Evolutionary conservation across 2,329 filamentous ascomycete genomes (phyloP).

Genomic region (Colletotrichum eleusines): DNA sequence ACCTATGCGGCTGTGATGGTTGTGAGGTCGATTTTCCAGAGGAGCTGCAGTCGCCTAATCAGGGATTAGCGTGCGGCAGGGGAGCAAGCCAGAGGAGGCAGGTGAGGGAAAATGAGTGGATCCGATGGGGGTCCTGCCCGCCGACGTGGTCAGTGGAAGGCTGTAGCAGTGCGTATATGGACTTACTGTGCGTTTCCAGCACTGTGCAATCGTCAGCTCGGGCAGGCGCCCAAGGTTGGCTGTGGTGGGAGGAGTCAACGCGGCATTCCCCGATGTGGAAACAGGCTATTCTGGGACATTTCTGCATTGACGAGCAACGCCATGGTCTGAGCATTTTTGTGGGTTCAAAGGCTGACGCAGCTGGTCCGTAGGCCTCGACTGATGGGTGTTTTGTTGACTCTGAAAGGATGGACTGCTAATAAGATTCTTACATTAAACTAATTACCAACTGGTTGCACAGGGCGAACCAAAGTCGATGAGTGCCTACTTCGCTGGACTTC

Average conservation of each 20-base stretch:
- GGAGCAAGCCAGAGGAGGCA: constrained; percentile 27
- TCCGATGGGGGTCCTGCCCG: constrained; percentile 18
- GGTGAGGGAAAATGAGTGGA: constrained; percentile 32
- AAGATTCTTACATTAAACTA: not conserved
- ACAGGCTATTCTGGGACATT: constrained; percentile 33
- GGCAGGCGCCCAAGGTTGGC: not conserved
- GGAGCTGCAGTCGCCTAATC: constrained; percentile 49
- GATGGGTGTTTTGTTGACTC: not conserved
- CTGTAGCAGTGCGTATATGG: constrained; percentile 14
- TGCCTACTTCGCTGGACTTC: not conserved
- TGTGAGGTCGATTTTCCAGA: constrained; percentile 46
- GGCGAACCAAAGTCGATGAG: constrained; percentile 3
- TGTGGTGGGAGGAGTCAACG: constrained; percentile 7
- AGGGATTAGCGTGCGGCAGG: constrained; percentile 50
- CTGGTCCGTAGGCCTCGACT: not conserved
- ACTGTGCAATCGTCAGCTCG: constrained; percentile 7
- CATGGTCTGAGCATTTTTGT: constrained; percentile 25
- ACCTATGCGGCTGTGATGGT: constrained; percentile 41
- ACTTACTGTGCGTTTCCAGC: not conserved
- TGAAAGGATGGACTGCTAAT: not conserved
- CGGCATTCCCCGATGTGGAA: constrained; percentile 36
- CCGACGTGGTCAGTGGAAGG: constrained; percentile 38
- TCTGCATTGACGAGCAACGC: constrained; percentile 34
- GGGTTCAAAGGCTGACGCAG: not conserved
- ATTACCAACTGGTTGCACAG: not conserved